Base-by-base conservation (phyloP, 2,329 filamentous ascomycete species). In the Sarocladium kiliense region DNA sequence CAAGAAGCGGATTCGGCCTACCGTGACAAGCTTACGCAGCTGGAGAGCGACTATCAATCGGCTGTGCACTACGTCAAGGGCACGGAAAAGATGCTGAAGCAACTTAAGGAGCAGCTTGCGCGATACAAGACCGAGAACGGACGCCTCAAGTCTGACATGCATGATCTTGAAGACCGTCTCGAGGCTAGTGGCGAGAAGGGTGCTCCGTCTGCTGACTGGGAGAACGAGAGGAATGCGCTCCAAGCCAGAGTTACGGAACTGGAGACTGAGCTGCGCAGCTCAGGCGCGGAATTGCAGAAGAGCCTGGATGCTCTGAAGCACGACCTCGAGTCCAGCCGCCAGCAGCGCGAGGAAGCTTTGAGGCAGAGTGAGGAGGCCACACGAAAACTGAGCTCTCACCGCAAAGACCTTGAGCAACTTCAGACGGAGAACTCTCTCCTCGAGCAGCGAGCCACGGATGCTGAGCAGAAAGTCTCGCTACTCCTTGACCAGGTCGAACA, bases 51-150 rank as follows among this genome's bases (percentile, higher is more conserved):
- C 69, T 97, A 99, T 68, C 91, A 97, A 71, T 96, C 94, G 41
- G 93, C 94, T 16, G 92, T 97, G 51, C 94, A 97, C 71, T 99
- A 99, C 66, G 90, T 99, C 62, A 95, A 96, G 72, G 94, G 94
- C 57, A 97, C 94, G 1, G 94, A 99, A 73, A 97, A 97, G 80
- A 97, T 99, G 91, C 82, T 99, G 50, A 92, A 94, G 72, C 93
- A 95, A 71, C 93, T 99, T 80, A 97, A 97, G 76, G 91, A 97
- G 65, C 94, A 99, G 73, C 79, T 99, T n/a, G 80, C 88, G 55
- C 89, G 91, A 56, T 94, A 95, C 74, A 97, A 97, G 79, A 74
- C 84, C 12, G 88, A 94, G 58, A 97, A 97, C 65, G 76, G 79
- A 18, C 88, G 88, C 58, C 77, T 99, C 39, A 92, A 94, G 70